phyloP scores from a whole-genome alignment of 192 early-diverging fungal genomes.

The Irineochytrium annulatum region DNA sequence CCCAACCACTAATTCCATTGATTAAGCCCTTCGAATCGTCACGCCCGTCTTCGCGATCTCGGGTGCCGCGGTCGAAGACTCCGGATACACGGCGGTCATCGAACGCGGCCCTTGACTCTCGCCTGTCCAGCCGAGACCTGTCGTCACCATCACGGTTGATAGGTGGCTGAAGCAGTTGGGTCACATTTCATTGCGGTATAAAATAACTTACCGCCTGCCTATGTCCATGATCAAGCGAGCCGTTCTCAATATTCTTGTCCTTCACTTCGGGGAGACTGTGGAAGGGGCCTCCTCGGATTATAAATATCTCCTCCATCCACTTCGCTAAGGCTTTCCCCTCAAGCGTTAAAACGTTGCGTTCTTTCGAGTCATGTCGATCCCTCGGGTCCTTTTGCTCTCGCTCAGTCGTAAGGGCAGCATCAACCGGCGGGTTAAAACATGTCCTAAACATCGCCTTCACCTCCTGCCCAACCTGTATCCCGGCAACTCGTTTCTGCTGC shows the following conservation, averaged over 20 bases:
- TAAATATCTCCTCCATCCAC: slow-evolving; percentile 22
- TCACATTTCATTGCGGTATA: no score
- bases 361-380: no score
- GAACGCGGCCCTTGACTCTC: no score
- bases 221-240: slow-evolving; percentile 4
- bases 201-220: no score
- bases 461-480: slow-evolving; percentile 7
- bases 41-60: no score
- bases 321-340: neutral
- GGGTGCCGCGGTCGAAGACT: no score
- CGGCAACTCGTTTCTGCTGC: slow-evolving; percentile 9
- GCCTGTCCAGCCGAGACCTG: no score
- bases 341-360: slow-evolving; percentile 7
- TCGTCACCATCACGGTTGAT: no score
- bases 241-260: slow-evolving; percentile 21
- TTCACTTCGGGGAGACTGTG: slow-evolving; percentile 15
- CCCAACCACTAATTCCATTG: no score
- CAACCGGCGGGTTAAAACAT: slow-evolving; percentile 4
- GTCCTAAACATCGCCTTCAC: slow-evolving; percentile 8
- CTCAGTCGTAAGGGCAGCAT: slow-evolving; percentile 8
- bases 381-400: slow-evolving; percentile 9
- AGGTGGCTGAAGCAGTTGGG: no score
- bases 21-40: no score
- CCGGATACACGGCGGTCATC: no score
- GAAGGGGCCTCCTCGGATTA: slow-evolving; percentile 6